Evolutionary conservation across 352 stramenopile genomes (phyloP).

Genomic region (Globisporangium okanoganense): DNA sequence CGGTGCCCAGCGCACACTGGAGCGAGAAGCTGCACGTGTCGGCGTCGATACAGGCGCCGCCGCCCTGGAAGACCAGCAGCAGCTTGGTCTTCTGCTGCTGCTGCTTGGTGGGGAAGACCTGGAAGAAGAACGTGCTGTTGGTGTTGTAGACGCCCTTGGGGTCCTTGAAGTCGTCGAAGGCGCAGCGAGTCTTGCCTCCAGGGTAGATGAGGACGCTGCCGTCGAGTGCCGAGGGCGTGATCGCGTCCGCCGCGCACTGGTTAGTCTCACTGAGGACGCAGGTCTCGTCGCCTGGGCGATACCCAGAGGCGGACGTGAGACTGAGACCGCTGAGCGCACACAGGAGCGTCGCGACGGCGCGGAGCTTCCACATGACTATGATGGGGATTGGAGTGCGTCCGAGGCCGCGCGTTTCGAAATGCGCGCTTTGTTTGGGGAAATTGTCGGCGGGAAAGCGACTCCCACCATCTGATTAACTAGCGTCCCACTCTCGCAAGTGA

Average conservation of each 20-base stretch:
- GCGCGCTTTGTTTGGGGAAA: too few relatives aligned
- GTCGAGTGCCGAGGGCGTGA: constrained; percentile 22
- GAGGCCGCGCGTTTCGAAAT: background rate
- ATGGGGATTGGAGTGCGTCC: background rate
- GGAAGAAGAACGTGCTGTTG: background rate
- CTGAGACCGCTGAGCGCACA: background rate
- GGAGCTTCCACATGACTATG: constrained; percentile 9
- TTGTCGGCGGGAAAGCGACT: too few relatives aligned
- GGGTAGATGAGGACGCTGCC: constrained; percentile 29
- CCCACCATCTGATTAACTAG: background rate
- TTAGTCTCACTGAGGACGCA: constrained; percentile 23
- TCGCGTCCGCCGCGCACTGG: constrained; percentile 22
- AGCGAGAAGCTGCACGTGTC: constrained; percentile 53
- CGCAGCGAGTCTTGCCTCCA: constrained; percentile 18
- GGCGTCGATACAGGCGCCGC: constrained; percentile 50
- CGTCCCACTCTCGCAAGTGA: background rate
- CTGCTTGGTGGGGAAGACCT: background rate
- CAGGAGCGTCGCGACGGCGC: background rate
- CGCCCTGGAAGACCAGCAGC: constrained; percentile 60
- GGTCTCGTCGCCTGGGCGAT: constrained; percentile 19
- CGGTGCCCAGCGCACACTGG: constrained; percentile 33
- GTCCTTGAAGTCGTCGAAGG: constrained; percentile 17
- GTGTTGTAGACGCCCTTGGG: background rate
- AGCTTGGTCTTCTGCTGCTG: constrained; percentile 36
- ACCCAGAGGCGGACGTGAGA: background rate